Evolutionary conservation across 495 filamentous ascomycete genomes (phyloP).

Genomic region (Tuber borchii): DNA sequence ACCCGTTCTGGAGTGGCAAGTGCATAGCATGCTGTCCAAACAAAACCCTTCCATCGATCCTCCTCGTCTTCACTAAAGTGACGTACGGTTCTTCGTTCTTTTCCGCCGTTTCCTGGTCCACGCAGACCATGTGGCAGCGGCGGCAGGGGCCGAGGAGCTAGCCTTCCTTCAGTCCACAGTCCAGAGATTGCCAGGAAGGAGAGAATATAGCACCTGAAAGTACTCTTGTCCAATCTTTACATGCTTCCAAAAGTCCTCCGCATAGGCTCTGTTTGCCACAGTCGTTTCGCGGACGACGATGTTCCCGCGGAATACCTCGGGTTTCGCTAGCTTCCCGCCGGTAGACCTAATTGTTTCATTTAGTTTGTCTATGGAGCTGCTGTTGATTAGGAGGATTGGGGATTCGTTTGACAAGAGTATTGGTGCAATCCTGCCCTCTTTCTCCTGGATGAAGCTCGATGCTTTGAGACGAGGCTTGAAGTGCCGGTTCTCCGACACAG

Average conservation of each 20-base stretch:
- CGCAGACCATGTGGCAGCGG: constrained; percentile 90
- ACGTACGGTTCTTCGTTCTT: constrained; percentile 79
- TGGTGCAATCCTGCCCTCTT: constrained; percentile 41
- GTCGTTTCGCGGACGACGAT: constrained; percentile 57
- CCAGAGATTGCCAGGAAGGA: neutral
- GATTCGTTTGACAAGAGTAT: constrained; percentile 86
- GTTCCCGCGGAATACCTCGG: constrained; percentile 77
- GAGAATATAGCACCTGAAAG: constrained; percentile 25
- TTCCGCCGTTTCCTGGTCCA: constrained; percentile 74
- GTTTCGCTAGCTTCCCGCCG: constrained; percentile 54
- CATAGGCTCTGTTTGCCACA: constrained; percentile 24
- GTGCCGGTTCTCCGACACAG: constrained; percentile 55
- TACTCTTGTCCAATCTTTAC: constrained; percentile 37
- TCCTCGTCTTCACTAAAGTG: constrained; percentile 76
- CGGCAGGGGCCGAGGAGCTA: constrained; percentile 74
- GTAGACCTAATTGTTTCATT: constrained; percentile 60
- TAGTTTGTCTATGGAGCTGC: constrained; percentile 68
- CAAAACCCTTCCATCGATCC: constrained; percentile 70
- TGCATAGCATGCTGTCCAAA: constrained; percentile 77
- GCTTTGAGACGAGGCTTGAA: constrained; percentile 59
- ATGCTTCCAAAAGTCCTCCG: constrained; percentile 38
- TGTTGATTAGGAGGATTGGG: constrained; percentile 77
- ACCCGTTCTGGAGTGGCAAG: constrained; percentile 38
- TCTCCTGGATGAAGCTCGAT: constrained; percentile 37
- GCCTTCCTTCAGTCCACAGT: constrained; percentile 26